phyloP scores from a whole-genome alignment of 2,329 filamentous ascomycete species.

The Sarocladium strictum region DNA sequence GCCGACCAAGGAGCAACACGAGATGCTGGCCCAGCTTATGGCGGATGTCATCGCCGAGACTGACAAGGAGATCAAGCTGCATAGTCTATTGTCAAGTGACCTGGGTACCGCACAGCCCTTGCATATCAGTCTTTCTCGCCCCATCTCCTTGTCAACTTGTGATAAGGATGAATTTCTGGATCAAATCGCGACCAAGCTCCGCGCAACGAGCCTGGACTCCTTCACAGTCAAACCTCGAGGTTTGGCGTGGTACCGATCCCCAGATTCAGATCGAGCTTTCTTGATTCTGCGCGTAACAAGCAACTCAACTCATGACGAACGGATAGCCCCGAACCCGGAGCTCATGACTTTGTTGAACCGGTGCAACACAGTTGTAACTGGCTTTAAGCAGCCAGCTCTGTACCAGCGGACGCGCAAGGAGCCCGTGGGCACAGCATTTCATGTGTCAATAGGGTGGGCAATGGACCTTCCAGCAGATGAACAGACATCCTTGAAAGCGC shows the following conservation, averaged over 20 bases:
- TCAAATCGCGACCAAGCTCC: slow-evolving; percentile 40
- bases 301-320: slow-evolving; percentile 15
- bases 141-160: slow-evolving; percentile 68
- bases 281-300: slow-evolving; percentile 64
- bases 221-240: slow-evolving; percentile 34
- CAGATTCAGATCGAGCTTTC: slow-evolving; percentile 69
- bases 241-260: slow-evolving; percentile 46
- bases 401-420: slow-evolving; percentile 43
- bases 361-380: slow-evolving; percentile 58
- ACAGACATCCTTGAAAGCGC: slow-evolving; percentile 18
- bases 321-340: slow-evolving; percentile 37
- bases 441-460: slow-evolving; percentile 87
- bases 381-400: slow-evolving; percentile 62
- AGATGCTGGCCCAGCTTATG: slow-evolving; percentile 38
- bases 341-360: slow-evolving; percentile 57
- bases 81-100: slow-evolving; percentile 69
- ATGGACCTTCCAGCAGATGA: slow-evolving; percentile 47
- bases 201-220: slow-evolving; percentile 16
- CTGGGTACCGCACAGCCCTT: slow-evolving; percentile 73
- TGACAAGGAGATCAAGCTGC: slow-evolving; percentile 36
- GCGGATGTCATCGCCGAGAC: slow-evolving; percentile 27
- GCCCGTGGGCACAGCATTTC: slow-evolving; percentile 51
- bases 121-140: slow-evolving; percentile 85
- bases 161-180: slow-evolving; percentile 64
- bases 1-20: slow-evolving; percentile 42